Evolutionary conservation across 352 stramenopile species (phyloP).

Genomic region (Plasmopara viticola): DNA sequence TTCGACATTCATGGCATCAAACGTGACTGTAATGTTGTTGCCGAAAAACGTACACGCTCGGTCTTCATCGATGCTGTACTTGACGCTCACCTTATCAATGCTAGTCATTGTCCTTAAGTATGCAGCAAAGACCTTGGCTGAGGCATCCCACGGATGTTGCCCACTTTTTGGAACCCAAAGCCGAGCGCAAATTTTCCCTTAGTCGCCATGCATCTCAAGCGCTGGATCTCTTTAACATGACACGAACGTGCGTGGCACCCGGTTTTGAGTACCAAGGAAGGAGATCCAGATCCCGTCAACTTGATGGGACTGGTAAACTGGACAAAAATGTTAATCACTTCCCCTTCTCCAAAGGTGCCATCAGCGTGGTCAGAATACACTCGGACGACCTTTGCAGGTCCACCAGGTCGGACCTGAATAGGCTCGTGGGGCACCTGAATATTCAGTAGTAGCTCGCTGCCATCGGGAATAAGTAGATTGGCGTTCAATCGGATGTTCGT

Average conservation of each 20-base stretch:
- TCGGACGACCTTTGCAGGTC: conserved; percentile 52
- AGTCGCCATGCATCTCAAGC: conserved; percentile 51
- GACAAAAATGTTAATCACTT: conserved; percentile 54
- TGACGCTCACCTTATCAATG: conserved; percentile 49
- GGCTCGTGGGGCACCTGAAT: conserved; percentile 57
- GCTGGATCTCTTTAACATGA: conserved; percentile 54
- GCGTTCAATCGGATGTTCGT: conserved; percentile 59
- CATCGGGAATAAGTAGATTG: conserved; percentile 68
- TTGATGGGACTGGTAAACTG: conserved; percentile 68
- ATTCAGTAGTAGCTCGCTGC: conserved; percentile 50
- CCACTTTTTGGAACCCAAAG: conserved; percentile 45
- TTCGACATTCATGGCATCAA: conserved; percentile 67
- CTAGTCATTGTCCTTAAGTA: conserved; percentile 60
- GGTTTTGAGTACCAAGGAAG: conserved; percentile 44
- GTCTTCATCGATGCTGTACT: conserved; percentile 55
- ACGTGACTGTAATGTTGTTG: conserved; percentile 76
- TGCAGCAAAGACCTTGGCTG: conserved; percentile 29
- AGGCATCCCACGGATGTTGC: conserved; percentile 64
- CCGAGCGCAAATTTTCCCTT: conserved; percentile 55
- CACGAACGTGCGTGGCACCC: conserved; percentile 47
- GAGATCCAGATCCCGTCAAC: conserved; percentile 33
- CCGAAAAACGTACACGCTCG: conserved; percentile 67
- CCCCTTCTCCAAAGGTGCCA: conserved; percentile 49
- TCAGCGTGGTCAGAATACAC: conserved; percentile 52
- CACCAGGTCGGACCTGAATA: conserved; percentile 41